A percentile compares a stretch with the other conserved stretches of the same genome.
phyloP scores from a whole-genome alignment of 1,284 basidiomycete genomes.

The Sporisorium reilianum region DNA sequence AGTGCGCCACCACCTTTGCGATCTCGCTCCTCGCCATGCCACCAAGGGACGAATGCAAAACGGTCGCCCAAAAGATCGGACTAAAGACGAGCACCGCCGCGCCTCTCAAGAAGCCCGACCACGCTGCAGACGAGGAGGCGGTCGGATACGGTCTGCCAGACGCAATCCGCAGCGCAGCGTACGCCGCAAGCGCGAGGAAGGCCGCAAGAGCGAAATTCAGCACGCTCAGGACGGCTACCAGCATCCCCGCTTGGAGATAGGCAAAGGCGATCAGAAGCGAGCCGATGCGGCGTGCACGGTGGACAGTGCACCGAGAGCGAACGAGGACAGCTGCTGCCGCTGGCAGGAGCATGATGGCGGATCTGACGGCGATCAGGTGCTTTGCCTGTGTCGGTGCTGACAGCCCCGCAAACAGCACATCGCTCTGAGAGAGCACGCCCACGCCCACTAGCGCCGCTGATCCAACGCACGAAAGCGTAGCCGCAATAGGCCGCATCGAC shows the following conservation, averaged over 20 bases:
- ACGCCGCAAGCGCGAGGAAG: constrained; percentile 21
- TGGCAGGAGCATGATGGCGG: constrained; percentile 1
- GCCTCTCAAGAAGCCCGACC: background rate
- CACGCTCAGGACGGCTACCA: constrained; percentile 53
- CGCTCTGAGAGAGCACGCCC: constrained; percentile 1
- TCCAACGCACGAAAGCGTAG: constrained; percentile 22
- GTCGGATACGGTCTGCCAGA: constrained; percentile 4
- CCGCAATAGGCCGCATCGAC: constrained; percentile 27
- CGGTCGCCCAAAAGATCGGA: constrained; percentile 13
- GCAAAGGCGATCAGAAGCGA: constrained; percentile 56
- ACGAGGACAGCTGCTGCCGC: background rate
- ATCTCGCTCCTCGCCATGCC: background rate
- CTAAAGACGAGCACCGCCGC: constrained; percentile 12
- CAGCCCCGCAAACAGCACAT: constrained; percentile 4
- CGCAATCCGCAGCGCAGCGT: constrained; percentile 17
- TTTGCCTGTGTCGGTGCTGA: background rate
- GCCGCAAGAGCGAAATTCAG: constrained; percentile 61
- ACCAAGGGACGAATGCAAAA: background rate
- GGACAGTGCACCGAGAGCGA: constrained; percentile 9
- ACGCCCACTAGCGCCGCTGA: constrained; percentile 8
- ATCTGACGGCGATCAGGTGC: background rate
- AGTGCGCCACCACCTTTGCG: constrained; percentile 13
- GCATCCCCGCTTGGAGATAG: constrained; percentile 59
- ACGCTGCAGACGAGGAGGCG: background rate
- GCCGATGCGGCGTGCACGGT: constrained; percentile 26